Evolutionary conservation across 371 early-diverging fungal species (phyloP).

Genomic region (Fennellomyces sp.): DNA sequence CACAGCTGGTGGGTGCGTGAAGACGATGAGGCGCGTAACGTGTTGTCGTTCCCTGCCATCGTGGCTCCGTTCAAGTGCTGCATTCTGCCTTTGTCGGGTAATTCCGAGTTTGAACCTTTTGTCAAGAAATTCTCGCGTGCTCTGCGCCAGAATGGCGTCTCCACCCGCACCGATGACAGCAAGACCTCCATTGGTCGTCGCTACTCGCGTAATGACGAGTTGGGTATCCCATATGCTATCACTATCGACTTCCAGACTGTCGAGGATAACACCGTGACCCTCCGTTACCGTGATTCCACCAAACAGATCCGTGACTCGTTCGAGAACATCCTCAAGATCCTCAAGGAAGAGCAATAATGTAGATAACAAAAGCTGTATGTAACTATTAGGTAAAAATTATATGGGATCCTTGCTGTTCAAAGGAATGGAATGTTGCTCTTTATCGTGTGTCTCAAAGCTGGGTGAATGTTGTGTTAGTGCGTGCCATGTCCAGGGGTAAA

Average conservation of each 20-base stretch:
- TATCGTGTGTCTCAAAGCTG: too few relatives aligned
- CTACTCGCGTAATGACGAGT: conserved; percentile 98
- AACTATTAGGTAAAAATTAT: too few relatives aligned
- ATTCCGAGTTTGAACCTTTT: conserved; percentile 76
- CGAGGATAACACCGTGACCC: conserved; percentile 92
- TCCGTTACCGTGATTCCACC: conserved; percentile 98
- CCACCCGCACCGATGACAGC: conserved; percentile 88
- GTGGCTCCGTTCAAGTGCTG: conserved; percentile 97
- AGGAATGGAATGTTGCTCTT: too few relatives aligned
- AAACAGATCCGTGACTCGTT: conserved; percentile 92
- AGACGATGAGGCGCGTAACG: conserved; percentile 88
- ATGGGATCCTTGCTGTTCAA: too few relatives aligned
- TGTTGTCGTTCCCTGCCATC: conserved; percentile 88
- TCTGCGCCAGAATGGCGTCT: conserved; percentile 49
- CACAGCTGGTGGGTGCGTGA: conserved; percentile 95
- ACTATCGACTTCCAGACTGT: conserved; percentile 99
- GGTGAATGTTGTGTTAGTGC: too few relatives aligned
- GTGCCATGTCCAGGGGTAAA: too few relatives aligned
- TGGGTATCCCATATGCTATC: conserved; percentile 98
- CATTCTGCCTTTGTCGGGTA: conserved; percentile 87
- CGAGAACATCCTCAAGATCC: conserved; percentile 70
- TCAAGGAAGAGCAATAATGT: conserved; percentile 43
- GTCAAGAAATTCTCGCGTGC: conserved; percentile 61
- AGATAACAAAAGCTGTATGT: not conserved
- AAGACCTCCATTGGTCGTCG: conserved; percentile 96